Conservation (phyloP, 1,139 yeast species). For the Protomyces inundatus region DNA sequence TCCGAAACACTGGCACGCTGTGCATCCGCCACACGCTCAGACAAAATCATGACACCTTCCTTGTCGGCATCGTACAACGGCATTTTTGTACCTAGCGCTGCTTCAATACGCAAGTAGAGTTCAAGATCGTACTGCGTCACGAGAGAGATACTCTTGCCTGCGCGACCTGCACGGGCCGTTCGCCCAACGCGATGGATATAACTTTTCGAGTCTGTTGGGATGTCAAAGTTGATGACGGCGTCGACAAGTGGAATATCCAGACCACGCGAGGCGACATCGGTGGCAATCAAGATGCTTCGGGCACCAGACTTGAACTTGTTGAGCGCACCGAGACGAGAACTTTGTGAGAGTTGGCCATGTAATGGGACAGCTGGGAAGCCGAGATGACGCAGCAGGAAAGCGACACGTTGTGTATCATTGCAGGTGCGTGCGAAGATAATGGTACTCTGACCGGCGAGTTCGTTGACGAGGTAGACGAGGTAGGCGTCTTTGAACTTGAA, state of each 20-base stretch:
- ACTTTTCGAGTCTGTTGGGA: conserved; percentile 97
- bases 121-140: conserved; percentile 95
- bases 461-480: conserved; percentile 74
- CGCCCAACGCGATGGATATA: conserved; percentile 97
- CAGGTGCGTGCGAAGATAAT: conserved; percentile 92
- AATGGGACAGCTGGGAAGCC: conserved; percentile 89
- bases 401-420: conserved; percentile 89
- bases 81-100: conserved; percentile 59
- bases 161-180: conserved; percentile 96
- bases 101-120: conserved; percentile 76
- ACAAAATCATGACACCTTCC: conserved; percentile 69
- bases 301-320: conserved; percentile 87
- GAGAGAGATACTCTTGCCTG: conserved; percentile 85
- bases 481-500: conserved; percentile 89
- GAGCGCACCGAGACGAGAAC: conserved; percentile 86
- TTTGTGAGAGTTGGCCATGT: conserved; percentile 89
- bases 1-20: conserved; percentile 83
- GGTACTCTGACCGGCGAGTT: conserved; percentile 75
- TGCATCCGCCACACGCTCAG: conserved; percentile 87
- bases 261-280: conserved; percentile 98
- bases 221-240: conserved; percentile 84
- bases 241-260: conserved; percentile 94
- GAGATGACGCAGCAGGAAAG: conserved; percentile 69
- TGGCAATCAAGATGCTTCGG: conserved; percentile 79
- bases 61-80: conserved; percentile 78